Base-by-base conservation (phyloP, 345 rosid genomes). In the Turnera subulata region DNA sequence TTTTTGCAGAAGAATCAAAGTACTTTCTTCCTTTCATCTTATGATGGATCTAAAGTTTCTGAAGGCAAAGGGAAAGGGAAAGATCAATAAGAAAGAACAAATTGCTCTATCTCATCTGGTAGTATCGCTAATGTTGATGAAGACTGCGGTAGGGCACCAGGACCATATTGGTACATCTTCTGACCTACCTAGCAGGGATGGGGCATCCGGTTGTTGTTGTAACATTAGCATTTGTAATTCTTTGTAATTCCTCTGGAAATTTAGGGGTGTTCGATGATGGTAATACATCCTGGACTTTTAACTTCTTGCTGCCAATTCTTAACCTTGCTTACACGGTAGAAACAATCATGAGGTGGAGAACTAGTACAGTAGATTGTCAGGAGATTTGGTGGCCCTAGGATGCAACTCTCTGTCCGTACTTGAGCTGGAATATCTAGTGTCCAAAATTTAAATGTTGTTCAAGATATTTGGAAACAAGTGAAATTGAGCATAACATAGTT, bases 1-100 rank as follows among this genome's bases (percentile, higher is more conserved):
- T 93, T 79, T 68, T 64, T 93, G 73, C 97, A 89, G 78, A 93
- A 93, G 81, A 89, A 93, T 64, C 99, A 93, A 63, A 82, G 82
- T 57, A 76, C 70, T 9, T 85, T 80, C 73, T 85, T 83, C 73
- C 82, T 86, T 55, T 77, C 96, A 40, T 76, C 86, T 6, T 84
- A 92, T 45, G 91, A 88, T 25, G 85, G 72, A 6, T 65, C 76
- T 33, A 80, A 60, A 73, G 74, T 62, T 68, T 67, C 76, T 9
- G 92, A 86, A 61, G 69, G 73, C 45, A 83, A 84, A 78, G 91
- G 83, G 67, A 89, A 92, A 75, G 84, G 83, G 43, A 79, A 84
- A 80, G 89, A 86, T 20, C 83, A 82, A 13, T 80, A 82, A 64
- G 22, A 53, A 8, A 3, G 35, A 29, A 29, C 8, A 29, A 23